Evolutionary conservation across 345 rosid genomes (phyloP).

Genomic region (Cardiospermum halicacabum): DNA sequence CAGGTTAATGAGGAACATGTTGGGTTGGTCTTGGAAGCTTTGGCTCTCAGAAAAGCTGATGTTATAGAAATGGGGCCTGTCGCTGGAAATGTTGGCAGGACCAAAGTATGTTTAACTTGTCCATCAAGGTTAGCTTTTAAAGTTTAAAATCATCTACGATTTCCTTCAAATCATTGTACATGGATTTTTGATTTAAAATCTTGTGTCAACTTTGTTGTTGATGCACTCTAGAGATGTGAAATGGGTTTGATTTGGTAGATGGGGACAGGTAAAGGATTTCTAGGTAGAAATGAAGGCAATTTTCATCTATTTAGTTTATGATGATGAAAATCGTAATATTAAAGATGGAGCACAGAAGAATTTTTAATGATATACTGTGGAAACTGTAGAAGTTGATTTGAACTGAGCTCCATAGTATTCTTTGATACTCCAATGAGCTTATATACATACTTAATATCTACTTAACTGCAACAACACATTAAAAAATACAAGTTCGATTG

Average conservation of each 20-base stretch:
- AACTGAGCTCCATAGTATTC: neutral
- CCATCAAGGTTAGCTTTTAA: constrained; percentile 73
- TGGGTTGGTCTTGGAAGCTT: constrained; percentile 89
- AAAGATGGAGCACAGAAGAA: neutral
- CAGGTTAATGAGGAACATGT: constrained; percentile 92
- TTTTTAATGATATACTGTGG: neutral
- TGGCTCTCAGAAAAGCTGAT: constrained; percentile 87
- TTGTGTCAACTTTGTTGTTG: neutral
- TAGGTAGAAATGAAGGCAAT: neutral
- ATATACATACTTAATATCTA: no score
- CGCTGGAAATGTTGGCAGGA: constrained; percentile 81
- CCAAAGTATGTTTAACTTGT: constrained; percentile 80
- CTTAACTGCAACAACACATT: no score
- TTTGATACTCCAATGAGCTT: no score
- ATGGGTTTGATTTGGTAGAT: constrained; percentile 1
- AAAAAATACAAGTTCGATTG: neutral
- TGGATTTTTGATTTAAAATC: neutral
- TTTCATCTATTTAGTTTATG: neutral
- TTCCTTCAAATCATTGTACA: neutral
- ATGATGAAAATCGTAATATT: neutral
- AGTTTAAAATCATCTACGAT: neutral
- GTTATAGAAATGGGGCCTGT: constrained; percentile 93
- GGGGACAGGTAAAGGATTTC: neutral
- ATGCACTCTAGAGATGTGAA: neutral
- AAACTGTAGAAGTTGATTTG: neutral